Conservation (phyloP, 2,329 filamentous ascomycete species). For the Ceratocystis cubensis region DNA sequence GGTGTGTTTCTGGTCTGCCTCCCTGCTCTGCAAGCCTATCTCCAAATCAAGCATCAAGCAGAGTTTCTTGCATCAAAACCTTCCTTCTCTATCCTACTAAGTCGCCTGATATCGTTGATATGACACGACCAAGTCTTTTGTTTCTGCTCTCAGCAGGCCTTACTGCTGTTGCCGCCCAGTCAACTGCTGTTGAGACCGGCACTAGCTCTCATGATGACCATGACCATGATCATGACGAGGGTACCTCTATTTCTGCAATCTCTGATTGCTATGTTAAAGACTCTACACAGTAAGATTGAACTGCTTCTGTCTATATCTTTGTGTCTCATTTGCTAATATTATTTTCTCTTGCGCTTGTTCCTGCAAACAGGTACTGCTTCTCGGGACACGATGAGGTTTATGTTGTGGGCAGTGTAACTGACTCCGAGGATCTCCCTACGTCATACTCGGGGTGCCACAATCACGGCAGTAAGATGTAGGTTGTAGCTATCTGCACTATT, state of each 20-base stretch:
- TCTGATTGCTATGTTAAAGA: slow-evolving; percentile 16
- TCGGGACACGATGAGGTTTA: slow-evolving; percentile 33
- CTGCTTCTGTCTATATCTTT: background rate
- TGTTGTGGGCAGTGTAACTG: slow-evolving; percentile 37
- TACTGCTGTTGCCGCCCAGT: background rate
- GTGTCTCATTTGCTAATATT: background rate
- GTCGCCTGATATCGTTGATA: background rate
- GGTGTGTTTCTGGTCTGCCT: too few relatives aligned
- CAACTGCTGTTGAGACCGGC: background rate
- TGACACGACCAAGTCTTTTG: background rate
- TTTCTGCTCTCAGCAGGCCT: background rate
- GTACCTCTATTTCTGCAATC: slow-evolving; percentile 4
- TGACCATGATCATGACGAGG: background rate
- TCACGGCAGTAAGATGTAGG: slow-evolving; percentile 45
- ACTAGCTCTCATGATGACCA: background rate
- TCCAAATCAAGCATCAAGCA: background rate
- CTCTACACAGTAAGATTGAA: slow-evolving; percentile 14
- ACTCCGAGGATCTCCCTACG: slow-evolving; percentile 43
- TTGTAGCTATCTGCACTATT: slow-evolving; percentile 25
- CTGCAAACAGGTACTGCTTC: slow-evolving; percentile 33
- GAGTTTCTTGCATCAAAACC: background rate
- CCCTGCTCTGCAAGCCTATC: too few relatives aligned
- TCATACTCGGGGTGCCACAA: slow-evolving; percentile 53
- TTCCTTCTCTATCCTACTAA: background rate
- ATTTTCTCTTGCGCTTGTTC: background rate